Evolutionary conservation across 169 alveolate species (phyloP).

Genomic region (Plasmodium coatneyi): DNA sequence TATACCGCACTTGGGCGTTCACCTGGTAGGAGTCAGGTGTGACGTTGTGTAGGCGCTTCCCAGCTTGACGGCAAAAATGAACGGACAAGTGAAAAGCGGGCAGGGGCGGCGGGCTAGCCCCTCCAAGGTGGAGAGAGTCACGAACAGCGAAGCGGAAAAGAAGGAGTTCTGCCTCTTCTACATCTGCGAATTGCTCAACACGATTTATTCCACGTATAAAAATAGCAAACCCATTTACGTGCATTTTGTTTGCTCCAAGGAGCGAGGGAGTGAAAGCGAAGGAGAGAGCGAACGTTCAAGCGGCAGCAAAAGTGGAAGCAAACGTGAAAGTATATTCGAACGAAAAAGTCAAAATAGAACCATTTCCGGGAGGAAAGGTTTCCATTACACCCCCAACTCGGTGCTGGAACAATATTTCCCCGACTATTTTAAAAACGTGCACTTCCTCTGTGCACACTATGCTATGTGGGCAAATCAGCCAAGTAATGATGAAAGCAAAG

Average conservation of each 20-base stretch:
- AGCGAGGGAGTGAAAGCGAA: background rate
- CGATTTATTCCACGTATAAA: slow-evolving; percentile 5
- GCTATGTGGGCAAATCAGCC: background rate
- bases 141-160: background rate
- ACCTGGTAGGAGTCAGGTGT: background rate
- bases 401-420: slow-evolving; percentile 49
- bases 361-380: background rate
- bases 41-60: background rate
- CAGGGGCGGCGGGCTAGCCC: background rate
- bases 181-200: slow-evolving; percentile 20
- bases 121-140: background rate
- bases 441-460: slow-evolving; percentile 50
- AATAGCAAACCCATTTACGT: slow-evolving; percentile 19
- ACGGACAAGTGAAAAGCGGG: background rate
- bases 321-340: background rate
- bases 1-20: background rate
- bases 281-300: background rate
- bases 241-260: slow-evolving; percentile 31
- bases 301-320: background rate
- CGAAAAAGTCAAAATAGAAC: background rate
- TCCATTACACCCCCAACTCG: slow-evolving; percentile 46
- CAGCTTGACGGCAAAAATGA: background rate
- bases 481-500: background rate
- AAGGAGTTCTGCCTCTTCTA: slow-evolving; percentile 31
- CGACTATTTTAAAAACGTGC: slow-evolving; percentile 23